Base-by-base conservation (phyloP, 441 rosid species). In the Raphanus hybrid region DNA sequence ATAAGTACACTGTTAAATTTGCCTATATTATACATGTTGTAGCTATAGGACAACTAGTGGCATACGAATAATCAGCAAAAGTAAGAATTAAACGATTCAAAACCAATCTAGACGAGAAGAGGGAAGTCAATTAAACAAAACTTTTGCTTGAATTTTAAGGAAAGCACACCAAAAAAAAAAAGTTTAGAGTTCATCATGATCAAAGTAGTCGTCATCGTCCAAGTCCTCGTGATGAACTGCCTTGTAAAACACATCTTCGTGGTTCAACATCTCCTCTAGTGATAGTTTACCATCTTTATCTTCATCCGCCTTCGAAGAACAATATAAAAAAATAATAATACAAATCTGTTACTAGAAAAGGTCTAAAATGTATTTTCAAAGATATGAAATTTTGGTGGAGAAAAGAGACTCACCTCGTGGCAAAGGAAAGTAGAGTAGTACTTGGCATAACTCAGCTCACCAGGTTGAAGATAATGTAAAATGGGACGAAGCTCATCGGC, bases 241-340 rank as follows among this genome's bases (percentile, higher is more conserved):
- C 60, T 75, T 67, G 78, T 89, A 90, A 74, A 92, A 92, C 26
- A 84, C 73, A 50, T 75, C 29, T 77, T 87, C 88, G 27, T 89
- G 93, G 65, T 85, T 75, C 39, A 90, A 65, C 87, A 90, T 88
- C 80, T 92, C 96, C 9, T 82, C 83, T 11, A 92, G 78, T 15
- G 86, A 79, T 77, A 90, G 65, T 10, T 80, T 68, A 23, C 89
- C 89, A 79, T 90, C 92, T 79, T 73, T 72, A 75, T 88, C 72
- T 27, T 87, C 92, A 76, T 90, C 95, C 2, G 90, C 88, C 97
- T 90, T 12, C 16, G 5, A 29, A 64, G 8, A 7, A 5, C 7
- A 8, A 20, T 23, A 23, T 23, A 23, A 23, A 23, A 23, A 23
- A 23, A 23, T 23, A 23, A 23, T n/a, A n/a, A 5, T 48, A 48